Evolutionary conservation across 139 green algal species (phyloP).

Genomic region (Haematococcus sp.): DNA sequence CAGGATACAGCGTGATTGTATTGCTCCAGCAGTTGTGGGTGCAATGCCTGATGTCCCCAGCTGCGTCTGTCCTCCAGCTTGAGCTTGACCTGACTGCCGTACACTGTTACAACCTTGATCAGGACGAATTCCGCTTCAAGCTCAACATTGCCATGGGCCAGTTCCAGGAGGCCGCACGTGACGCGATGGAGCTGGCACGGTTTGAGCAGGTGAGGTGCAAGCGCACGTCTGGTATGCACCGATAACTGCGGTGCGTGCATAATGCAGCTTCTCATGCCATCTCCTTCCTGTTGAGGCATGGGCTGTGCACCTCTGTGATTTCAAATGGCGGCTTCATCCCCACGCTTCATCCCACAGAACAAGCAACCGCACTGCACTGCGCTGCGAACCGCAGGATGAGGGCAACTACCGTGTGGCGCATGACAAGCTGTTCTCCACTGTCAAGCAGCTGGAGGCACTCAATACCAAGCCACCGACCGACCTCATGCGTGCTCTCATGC

Average conservation of each 20-base stretch:
- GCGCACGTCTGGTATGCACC: background rate
- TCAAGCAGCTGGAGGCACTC: slow-evolving; percentile 51
- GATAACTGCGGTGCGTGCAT: too few relatives aligned
- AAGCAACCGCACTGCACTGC: too few relatives aligned
- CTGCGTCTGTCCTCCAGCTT: too few relatives aligned
- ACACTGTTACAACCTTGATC: background rate
- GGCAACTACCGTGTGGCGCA: slow-evolving; percentile 84
- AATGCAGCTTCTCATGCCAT: too few relatives aligned
- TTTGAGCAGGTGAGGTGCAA: slow-evolving; percentile 44
- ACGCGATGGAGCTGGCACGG: slow-evolving; percentile 52
- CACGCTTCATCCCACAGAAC: too few relatives aligned
- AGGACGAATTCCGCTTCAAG: slow-evolving; percentile 58
- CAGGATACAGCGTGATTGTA: too few relatives aligned
- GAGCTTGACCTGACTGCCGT: background rate
- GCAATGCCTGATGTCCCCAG: too few relatives aligned
- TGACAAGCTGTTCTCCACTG: slow-evolving; percentile 64
- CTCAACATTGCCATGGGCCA: slow-evolving; percentile 75
- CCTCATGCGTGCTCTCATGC: slow-evolving; percentile 52
- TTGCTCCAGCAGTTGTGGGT: too few relatives aligned
- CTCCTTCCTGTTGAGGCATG: too few relatives aligned
- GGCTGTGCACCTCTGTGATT: too few relatives aligned
- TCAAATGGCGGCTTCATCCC: too few relatives aligned
- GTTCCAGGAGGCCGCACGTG: slow-evolving; percentile 56
- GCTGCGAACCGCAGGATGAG: slow-evolving; percentile 69
- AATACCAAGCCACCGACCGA: slow-evolving; percentile 34